phyloP scores from a whole-genome alignment of 805 yeast genomes.

The Brettanomyces bruxellensis region DNA sequence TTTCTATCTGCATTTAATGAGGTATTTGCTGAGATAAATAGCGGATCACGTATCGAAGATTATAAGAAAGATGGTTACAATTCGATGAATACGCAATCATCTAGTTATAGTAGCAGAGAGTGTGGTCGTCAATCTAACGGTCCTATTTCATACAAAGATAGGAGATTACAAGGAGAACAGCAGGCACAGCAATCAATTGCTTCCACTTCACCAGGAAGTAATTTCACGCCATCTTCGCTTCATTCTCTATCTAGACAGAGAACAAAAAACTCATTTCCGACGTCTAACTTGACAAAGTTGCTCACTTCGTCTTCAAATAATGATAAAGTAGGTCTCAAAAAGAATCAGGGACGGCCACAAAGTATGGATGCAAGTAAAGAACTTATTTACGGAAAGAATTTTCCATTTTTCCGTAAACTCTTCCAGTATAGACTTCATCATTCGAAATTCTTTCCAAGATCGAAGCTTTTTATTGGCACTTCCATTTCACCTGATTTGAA shows the following conservation, averaged over 20 bases:
- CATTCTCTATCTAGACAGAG: slow-evolving; percentile 12
- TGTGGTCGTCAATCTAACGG: background rate
- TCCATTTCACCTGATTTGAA: slow-evolving; percentile 57
- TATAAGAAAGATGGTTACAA: background rate
- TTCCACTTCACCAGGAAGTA: slow-evolving; percentile 8
- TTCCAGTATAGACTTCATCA: slow-evolving; percentile 43
- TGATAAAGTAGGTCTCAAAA: slow-evolving; percentile 6
- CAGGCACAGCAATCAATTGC: background rate
- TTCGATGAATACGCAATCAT: background rate
- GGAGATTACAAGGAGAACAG: background rate
- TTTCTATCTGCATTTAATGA: slow-evolving; percentile 28
- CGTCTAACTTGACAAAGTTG: slow-evolving; percentile 15
- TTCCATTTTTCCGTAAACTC: slow-evolving; percentile 69
- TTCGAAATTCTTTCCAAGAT: slow-evolving; percentile 37
- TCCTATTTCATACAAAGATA: background rate
- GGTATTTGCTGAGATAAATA: slow-evolving; percentile 22
- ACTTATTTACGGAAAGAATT: slow-evolving; percentile 63
- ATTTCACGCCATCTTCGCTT: slow-evolving; percentile 12
- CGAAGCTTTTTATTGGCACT: slow-evolving; percentile 44
- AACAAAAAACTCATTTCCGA: slow-evolving; percentile 11
- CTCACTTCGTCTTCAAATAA: slow-evolving; percentile 16
- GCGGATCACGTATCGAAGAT: background rate
- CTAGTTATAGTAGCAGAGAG: background rate
- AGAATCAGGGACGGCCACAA: background rate
- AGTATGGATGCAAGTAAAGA: slow-evolving; percentile 36